These are phyloP conservation scores for Pseudopithomyces maydicus DNA, from an alignment of 2,329 filamentous ascomycete genomes.

Conservation along the genomic window DNA sequence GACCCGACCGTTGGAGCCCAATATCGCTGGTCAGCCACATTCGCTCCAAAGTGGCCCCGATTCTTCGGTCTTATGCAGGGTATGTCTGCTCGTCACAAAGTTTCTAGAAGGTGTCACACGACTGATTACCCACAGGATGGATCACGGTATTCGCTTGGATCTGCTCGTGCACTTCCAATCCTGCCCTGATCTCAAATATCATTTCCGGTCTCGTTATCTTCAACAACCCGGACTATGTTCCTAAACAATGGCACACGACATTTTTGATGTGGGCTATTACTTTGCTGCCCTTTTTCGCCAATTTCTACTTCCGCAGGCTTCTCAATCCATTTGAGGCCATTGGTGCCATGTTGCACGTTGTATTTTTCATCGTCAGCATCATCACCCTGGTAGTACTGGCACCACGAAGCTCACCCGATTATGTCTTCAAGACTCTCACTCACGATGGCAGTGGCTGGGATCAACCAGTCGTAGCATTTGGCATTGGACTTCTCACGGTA, in stretches of 20 bases:
- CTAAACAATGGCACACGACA: slow-evolving; percentile 51
- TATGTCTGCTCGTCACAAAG: background rate
- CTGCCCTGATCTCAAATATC: slow-evolving; percentile 30
- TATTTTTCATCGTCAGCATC: slow-evolving; percentile 56
- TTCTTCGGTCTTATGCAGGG: slow-evolving; percentile 36
- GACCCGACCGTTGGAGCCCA: slow-evolving; percentile 36
- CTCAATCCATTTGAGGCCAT: slow-evolving; percentile 53
- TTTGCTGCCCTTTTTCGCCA: slow-evolving; percentile 45
- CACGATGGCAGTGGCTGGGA: slow-evolving; percentile 49
- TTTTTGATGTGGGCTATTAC: slow-evolving; percentile 52
- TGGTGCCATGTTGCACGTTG: slow-evolving; percentile 52
- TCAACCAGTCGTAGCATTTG: slow-evolving; percentile 48
- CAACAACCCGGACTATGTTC: slow-evolving; percentile 4
- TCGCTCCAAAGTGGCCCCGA: slow-evolving; percentile 25
- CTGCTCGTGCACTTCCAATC: slow-evolving; percentile 33
- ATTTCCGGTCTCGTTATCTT: slow-evolving; percentile 18
- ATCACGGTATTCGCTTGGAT: slow-evolving; percentile 47
- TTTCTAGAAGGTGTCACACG: slow-evolving; percentile 29
- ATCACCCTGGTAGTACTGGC: slow-evolving; percentile 51
- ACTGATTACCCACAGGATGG: slow-evolving; percentile 46
- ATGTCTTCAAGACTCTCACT: slow-evolving; percentile 53
- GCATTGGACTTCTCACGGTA: slow-evolving; percentile 44
- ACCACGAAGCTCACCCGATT: slow-evolving; percentile 42
- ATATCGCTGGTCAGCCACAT: slow-evolving; percentile 32
- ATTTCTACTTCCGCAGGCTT: slow-evolving; percentile 49